Conservation (phyloP, 306 rosid species). For the Ormosia semicastrata region DNA sequence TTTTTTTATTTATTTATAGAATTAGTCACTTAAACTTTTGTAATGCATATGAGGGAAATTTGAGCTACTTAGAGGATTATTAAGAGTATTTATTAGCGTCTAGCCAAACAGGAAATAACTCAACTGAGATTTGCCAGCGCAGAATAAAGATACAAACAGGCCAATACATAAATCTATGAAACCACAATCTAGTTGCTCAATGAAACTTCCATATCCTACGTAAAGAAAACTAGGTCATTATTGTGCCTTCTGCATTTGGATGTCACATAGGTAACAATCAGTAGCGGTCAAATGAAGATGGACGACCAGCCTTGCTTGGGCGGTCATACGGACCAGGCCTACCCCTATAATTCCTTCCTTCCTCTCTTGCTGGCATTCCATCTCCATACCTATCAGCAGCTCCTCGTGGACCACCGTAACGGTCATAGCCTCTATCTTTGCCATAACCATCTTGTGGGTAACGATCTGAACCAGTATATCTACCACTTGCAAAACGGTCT, state of each 20-base stretch:
- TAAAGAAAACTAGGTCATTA: constrained; percentile 27
- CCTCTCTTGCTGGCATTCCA: constrained; percentile 62
- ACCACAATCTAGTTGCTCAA: constrained; percentile 29
- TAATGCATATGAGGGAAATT: background rate
- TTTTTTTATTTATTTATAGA: no score
- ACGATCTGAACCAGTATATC: constrained; percentile 66
- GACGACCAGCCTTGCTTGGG: constrained; percentile 60
- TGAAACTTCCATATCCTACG: constrained; percentile 17
- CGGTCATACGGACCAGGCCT: constrained; percentile 89
- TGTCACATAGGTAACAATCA: constrained; percentile 26
- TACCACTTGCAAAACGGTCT: constrained; percentile 71
- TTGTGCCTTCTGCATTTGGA: constrained; percentile 6
- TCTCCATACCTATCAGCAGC: constrained; percentile 65
- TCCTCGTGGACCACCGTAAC: constrained; percentile 64
- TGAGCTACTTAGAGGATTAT: background rate
- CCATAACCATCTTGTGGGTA: constrained; percentile 79
- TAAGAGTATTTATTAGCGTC: background rate
- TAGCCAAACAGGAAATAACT: background rate
- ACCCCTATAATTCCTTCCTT: constrained; percentile 71
- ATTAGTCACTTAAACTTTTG: background rate
- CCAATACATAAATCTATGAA: constrained; percentile 19
- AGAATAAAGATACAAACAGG: background rate
- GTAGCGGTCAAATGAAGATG: constrained; percentile 81
- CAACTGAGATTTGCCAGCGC: background rate
- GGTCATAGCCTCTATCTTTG: constrained; percentile 77